phyloP scores from a whole-genome alignment of 108 stramenopile genomes.

The Pseudonitzschia pungens region DNA sequence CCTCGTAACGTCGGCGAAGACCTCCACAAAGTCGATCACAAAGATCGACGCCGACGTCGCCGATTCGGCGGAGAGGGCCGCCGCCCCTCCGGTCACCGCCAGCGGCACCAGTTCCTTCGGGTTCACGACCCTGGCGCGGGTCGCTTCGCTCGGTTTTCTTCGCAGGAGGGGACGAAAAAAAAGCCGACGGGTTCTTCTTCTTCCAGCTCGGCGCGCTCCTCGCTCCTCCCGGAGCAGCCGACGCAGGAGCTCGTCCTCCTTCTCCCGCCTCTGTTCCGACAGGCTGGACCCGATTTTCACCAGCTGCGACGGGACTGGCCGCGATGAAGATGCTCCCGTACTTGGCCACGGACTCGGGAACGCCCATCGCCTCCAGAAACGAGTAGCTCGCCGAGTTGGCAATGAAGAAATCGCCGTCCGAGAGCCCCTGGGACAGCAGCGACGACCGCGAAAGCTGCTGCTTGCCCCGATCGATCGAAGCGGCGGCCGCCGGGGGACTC shows the following conservation, averaged over 20 bases:
- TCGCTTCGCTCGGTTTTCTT: not conserved
- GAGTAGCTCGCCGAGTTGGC: conserved; percentile 59
- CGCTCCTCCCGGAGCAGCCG: conserved; percentile 44
- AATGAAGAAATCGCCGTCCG: conserved; percentile 82
- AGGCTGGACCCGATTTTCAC: conserved; percentile 45
- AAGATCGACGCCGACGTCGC: not conserved
- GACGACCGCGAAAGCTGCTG: conserved; percentile 6
- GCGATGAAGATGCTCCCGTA: conserved; percentile 58
- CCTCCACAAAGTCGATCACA: conserved; percentile 61
- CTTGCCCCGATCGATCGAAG: not conserved
- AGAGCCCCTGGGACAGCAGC: conserved; percentile 54
- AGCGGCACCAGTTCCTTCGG: conserved; percentile 10
- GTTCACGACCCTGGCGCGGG: not conserved
- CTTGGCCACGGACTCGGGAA: conserved; percentile 56
- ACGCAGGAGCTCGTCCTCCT: conserved; percentile 43
- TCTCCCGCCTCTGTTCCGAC: conserved; percentile 35
- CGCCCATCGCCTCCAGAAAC: conserved; percentile 56
- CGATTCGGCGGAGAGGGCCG: not conserved
- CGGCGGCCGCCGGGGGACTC: not conserved
- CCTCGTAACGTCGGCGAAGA: conserved; percentile 73
- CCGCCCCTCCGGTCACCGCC: not conserved
- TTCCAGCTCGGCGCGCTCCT: conserved; percentile 31
- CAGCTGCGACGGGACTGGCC: conserved; percentile 59
- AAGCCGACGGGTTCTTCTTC: not conserved
- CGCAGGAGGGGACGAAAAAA: conserved; percentile 7